Evolutionary conservation across 129 eudicot genomes (phyloP).

Genomic region (Artemisia argyi): DNA sequence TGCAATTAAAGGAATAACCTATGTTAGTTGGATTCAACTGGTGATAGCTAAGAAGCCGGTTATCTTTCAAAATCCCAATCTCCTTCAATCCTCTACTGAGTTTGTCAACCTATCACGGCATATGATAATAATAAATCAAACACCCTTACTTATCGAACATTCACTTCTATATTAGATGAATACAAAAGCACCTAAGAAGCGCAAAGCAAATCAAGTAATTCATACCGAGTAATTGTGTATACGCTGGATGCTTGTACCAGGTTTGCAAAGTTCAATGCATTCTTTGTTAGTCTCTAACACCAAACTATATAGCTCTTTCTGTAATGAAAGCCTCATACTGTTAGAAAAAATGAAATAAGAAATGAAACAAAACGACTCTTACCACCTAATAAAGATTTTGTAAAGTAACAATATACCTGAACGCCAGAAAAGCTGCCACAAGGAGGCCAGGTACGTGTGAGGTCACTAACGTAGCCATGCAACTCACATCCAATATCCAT

Average conservation of each 20-base stretch:
- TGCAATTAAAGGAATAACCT: slow-evolving; percentile 39
- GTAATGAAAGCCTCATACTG: slow-evolving; percentile 21
- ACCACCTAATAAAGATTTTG: slow-evolving; percentile 9
- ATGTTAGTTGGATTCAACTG: slow-evolving; percentile 85
- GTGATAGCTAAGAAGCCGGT: slow-evolving; percentile 50
- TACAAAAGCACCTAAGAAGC: not conserved
- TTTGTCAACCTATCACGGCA: slow-evolving; percentile 56
- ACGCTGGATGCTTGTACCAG: slow-evolving; percentile 79
- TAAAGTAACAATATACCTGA: slow-evolving; percentile 57
- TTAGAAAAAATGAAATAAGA: not conserved
- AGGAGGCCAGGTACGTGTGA: slow-evolving; percentile 99
- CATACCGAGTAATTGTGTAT: slow-evolving; percentile 82
- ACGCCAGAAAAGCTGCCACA: slow-evolving; percentile 69
- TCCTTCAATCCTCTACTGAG: slow-evolving; percentile 69
- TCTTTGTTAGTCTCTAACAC: slow-evolving; percentile 91
- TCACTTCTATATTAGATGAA: not conserved
- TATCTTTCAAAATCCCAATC: slow-evolving; percentile 64
- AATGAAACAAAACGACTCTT: slow-evolving; percentile 4
- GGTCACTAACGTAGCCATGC: slow-evolving; percentile 97
- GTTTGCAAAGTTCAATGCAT: slow-evolving; percentile 78
- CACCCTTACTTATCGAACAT: slow-evolving; percentile 11
- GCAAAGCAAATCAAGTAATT: not conserved
- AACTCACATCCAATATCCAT: slow-evolving; percentile 97
- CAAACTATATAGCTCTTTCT: slow-evolving; percentile 85
- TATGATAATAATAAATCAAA: not conserved